phyloP scores from a whole-genome alignment of 139 green algal species.

The Chlamydomonas eustigma region DNA sequence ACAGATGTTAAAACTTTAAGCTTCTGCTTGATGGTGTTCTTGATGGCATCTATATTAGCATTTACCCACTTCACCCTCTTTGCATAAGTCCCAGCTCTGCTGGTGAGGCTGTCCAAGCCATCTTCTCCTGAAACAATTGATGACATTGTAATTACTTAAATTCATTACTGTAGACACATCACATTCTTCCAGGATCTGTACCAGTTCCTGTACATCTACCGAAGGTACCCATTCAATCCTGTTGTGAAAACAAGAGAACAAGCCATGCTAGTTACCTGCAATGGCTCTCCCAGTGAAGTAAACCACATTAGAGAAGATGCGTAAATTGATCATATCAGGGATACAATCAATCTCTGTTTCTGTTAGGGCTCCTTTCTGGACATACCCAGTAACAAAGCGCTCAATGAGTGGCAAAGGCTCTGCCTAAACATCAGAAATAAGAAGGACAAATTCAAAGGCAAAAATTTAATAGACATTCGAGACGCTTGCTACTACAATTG shows the following conservation, averaged over 20 bases:
- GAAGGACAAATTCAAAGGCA: too few relatives aligned
- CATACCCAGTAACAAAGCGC: slow-evolving; percentile 22
- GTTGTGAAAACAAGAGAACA: too few relatives aligned
- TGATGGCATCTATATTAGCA: not conserved
- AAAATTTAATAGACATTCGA: too few relatives aligned
- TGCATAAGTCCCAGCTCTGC: not conserved
- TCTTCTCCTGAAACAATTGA: not conserved
- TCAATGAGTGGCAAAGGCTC: slow-evolving; percentile 38
- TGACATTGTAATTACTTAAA: too few relatives aligned
- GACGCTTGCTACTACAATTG: too few relatives aligned
- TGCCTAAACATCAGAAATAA: too few relatives aligned
- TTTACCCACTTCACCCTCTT: not conserved
- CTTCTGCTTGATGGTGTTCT: not conserved
- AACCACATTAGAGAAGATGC: slow-evolving; percentile 39
- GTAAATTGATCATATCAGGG: not conserved
- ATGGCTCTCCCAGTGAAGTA: slow-evolving; percentile 45
- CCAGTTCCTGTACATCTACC: too few relatives aligned
- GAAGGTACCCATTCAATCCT: too few relatives aligned
- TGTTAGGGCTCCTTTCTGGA: not conserved
- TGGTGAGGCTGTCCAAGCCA: not conserved
- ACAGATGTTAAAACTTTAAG: not conserved
- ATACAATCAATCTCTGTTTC: not conserved
- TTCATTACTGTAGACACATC: too few relatives aligned
- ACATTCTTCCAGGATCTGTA: too few relatives aligned
- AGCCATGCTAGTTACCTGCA: too few relatives aligned